A percentile compares a stretch with the other conserved stretches of the same genome.
These are phyloP conservation scores for Durotheca rogersii DNA, from an alignment of 495 filamentous ascomycete genomes.

Conservation along the genomic window DNA sequence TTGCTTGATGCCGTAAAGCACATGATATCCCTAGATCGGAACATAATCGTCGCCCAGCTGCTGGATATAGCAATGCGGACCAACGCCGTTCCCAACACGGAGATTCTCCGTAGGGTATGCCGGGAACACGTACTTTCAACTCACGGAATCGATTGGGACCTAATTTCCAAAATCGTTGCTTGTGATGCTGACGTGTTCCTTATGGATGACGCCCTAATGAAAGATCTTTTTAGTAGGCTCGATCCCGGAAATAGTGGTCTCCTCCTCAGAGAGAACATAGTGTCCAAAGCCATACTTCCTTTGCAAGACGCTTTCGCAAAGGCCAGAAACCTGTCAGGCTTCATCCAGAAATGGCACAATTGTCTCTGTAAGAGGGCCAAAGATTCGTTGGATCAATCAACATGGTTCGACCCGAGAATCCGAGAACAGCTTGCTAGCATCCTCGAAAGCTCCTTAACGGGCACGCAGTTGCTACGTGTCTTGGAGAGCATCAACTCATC, in stretches of 20 bases:
- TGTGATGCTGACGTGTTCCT: slow-evolving; percentile 72
- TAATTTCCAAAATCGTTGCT: slow-evolving; percentile 61
- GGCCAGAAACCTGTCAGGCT: slow-evolving; percentile 64
- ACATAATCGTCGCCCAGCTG: slow-evolving; percentile 26
- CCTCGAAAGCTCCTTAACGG: slow-evolving; percentile 47
- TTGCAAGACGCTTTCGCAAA: slow-evolving; percentile 63
- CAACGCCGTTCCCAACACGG: slow-evolving; percentile 28
- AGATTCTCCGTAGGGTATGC: slow-evolving; percentile 44
- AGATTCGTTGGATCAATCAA: slow-evolving; percentile 36
- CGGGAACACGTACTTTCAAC: slow-evolving; percentile 40
- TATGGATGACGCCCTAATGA: slow-evolving; percentile 24
- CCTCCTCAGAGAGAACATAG: slow-evolving; percentile 25
- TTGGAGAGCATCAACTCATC: slow-evolving; percentile 43
- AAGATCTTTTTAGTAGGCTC: slow-evolving; percentile 22
- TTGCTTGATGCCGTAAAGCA: slow-evolving; percentile 23
- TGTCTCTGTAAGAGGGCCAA: slow-evolving; percentile 55
- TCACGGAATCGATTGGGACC: slow-evolving; percentile 56
- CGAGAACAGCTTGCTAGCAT: slow-evolving; percentile 43
- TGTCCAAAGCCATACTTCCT: slow-evolving; percentile 53
- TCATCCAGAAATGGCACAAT: slow-evolving; percentile 65
- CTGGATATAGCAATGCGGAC: slow-evolving; percentile 31
- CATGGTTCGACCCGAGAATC: slow-evolving; percentile 66
- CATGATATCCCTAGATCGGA: slow-evolving; percentile 14
- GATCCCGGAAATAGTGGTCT: slow-evolving; percentile 20
- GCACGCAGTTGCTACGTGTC: slow-evolving; percentile 49